Base-by-base conservation (phyloP, 140 eudicot genomes). In the Erigeron philadelphicus region DNA sequence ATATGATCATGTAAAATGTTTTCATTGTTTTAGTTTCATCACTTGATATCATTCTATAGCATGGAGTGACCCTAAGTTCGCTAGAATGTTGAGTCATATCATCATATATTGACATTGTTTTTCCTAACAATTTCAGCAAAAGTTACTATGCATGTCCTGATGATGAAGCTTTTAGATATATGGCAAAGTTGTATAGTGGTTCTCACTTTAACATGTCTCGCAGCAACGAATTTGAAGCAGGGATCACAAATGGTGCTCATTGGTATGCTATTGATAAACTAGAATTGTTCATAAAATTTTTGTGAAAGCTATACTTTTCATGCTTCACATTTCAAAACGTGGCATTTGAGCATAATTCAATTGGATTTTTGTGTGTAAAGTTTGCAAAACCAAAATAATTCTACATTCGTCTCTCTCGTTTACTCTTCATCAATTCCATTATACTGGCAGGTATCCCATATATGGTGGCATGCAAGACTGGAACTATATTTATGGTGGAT, bases 381-480 rank as follows among this genome's bases (percentile, higher is more conserved):
- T 49, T 40, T 49, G 61, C 44, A 59, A 25, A 31, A 49, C 35
- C 9, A 44, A 48, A 16, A 50, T 64, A 46, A 4, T 66, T 46
- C 13, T 45, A 12, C 19, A 53, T 13, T 59, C 40, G 40, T 19
- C 62, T 18, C 61, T 46, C 11, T 58, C 70, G 58, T 62, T 50
- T 17, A 38, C 7, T 59, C 21, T 55, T 55, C 5, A 4, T 67
- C 10, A 16, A 46, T 45, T 67, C 17, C 23, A 13, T 71, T 72
- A 19, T 76, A 72, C 56, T 86, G 59, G 59, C 67, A 92, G 98
- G 98, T 93, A 93, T 80, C 98, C 98, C 42, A 86, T 93, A 52
- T 93, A 93, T 72, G 98, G 98, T 56, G 98, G 98, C 55, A 93
- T 93, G 98, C 98, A 93, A 81, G 98, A 89, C 65, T 93, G 96